phyloP scores from a whole-genome alignment of 2,329 filamentous ascomycete species.

The Hypoxylon sp. region DNA sequence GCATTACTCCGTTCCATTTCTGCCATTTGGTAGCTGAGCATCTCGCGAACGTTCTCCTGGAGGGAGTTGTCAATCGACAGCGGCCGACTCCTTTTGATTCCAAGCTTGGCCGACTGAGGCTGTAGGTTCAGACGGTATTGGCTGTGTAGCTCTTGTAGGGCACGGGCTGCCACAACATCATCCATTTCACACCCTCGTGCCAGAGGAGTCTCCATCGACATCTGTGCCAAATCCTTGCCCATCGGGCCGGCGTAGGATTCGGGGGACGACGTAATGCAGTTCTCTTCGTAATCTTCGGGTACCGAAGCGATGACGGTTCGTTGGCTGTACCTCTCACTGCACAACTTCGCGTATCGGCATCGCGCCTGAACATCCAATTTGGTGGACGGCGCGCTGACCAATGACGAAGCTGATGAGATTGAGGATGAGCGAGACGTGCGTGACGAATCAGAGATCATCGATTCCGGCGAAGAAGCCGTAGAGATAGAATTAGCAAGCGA shows the following conservation, averaged over 20 bases:
- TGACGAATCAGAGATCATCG: conserved; percentile 71
- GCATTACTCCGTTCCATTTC: conserved; percentile 49
- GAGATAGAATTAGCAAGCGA: conserved; percentile 71
- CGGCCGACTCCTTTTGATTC: conserved; percentile 68
- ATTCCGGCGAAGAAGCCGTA: conserved; percentile 71
- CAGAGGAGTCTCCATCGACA: conserved; percentile 59
- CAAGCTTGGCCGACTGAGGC: conserved; percentile 49
- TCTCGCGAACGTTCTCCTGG: conserved; percentile 73
- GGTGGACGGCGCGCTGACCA: conserved; percentile 67
- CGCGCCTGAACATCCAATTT: conserved; percentile 69
- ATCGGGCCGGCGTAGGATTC: conserved; percentile 65
- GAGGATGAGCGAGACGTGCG: conserved; percentile 71
- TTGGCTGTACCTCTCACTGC: conserved; percentile 63
- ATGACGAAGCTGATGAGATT: conserved; percentile 68
- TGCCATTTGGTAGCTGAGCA: conserved; percentile 56
- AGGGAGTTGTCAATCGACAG: conserved; percentile 66
- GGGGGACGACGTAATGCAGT: conserved; percentile 61
- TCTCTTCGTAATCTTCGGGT: conserved; percentile 64
- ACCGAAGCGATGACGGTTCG: conserved; percentile 64
- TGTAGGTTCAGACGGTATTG: conserved; percentile 47
- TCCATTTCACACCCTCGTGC: conserved; percentile 58
- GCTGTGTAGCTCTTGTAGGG: conserved; percentile 68
- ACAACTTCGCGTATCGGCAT: conserved; percentile 67
- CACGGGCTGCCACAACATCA: conserved; percentile 62
- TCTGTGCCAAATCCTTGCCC: conserved; percentile 59